Conservation (phyloP, 441 rosid genomes). For the Arabidopsis hybrid region DNA sequence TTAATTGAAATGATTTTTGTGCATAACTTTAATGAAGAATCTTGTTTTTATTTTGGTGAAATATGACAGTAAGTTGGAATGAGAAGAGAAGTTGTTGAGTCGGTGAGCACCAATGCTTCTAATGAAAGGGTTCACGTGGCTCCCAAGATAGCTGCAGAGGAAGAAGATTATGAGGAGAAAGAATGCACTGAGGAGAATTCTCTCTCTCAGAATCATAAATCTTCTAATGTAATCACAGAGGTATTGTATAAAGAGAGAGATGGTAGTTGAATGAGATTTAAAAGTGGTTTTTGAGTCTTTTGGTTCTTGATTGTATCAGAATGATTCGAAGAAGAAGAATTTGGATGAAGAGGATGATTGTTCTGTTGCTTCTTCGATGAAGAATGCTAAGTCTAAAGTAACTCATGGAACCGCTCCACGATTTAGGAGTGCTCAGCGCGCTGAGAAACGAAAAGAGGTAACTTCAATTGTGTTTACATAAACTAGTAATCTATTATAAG, state of each 20-base stretch:
- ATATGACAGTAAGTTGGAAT: slow-evolving; percentile 58
- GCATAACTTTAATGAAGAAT: not conserved
- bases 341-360: slow-evolving; percentile 82
- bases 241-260: slow-evolving; percentile 17
- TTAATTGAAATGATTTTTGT: too few relatives aligned
- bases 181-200: slow-evolving; percentile 58
- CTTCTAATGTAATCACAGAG: slow-evolving; percentile 29
- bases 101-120: slow-evolving; percentile 56
- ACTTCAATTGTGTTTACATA: not conserved
- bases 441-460: slow-evolving; percentile 92
- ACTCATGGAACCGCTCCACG: slow-evolving; percentile 89
- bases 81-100: slow-evolving; percentile 70
- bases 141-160: slow-evolving; percentile 62
- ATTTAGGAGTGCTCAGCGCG: slow-evolving; percentile 78
- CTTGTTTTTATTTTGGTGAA: slow-evolving; percentile 18
- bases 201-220: slow-evolving; percentile 42
- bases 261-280: not conserved
- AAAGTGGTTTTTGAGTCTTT: slow-evolving; percentile 13
- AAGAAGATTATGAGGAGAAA: slow-evolving; percentile 64
- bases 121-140: slow-evolving; percentile 52
- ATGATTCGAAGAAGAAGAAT: slow-evolving; percentile 56
- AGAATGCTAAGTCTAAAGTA: slow-evolving; percentile 65
- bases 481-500: not conserved
- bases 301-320: slow-evolving; percentile 19
- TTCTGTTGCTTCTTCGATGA: slow-evolving; percentile 83